Percentiles rank a stretch among this genome's conserved stretches.
These are phyloP conservation scores for Neofusicoccum umdonicola DNA, from an alignment of 2,329 filamentous ascomycete genomes.

Conservation along the genomic window DNA sequence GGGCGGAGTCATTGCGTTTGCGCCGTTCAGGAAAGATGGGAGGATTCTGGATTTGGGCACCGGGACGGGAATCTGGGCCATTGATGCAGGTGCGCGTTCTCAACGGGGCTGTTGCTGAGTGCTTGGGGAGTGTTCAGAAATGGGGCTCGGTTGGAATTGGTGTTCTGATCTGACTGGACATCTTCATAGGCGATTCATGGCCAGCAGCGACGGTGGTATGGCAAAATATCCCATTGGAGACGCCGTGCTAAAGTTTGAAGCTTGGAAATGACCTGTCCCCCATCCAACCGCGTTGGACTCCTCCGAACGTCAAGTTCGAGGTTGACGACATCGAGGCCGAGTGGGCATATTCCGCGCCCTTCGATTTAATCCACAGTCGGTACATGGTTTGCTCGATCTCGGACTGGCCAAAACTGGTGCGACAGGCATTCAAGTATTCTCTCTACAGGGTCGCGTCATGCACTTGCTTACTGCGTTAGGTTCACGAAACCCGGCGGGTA, in stretches of 20 bases:
- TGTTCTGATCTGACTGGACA: not conserved
- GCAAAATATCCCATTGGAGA: constrained; percentile 25
- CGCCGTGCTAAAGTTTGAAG: constrained; percentile 24
- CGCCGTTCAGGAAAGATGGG: not conserved
- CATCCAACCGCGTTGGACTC: constrained; percentile 47
- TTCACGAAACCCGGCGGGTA: constrained; percentile 27
- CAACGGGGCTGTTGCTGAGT: not conserved
- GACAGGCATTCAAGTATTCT: constrained; percentile 21
- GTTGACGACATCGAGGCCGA: constrained; percentile 50
- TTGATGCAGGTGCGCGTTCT: constrained; percentile 8
- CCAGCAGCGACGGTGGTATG: constrained; percentile 36
- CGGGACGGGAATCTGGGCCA: constrained; percentile 1
- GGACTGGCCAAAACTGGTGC: constrained; percentile 54
- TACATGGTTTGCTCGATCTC: constrained; percentile 52
- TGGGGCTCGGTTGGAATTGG: constrained; percentile 50
- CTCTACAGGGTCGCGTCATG: too few relatives aligned
- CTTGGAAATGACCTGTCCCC: constrained; percentile 47
- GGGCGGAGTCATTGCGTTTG: not conserved
- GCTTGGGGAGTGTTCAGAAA: constrained; percentile 37
- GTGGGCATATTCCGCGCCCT: constrained; percentile 32
- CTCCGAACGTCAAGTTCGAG: constrained; percentile 47
- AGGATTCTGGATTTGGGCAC: too few relatives aligned
- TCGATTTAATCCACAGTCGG: constrained; percentile 58
- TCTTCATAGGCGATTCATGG: constrained; percentile 24
- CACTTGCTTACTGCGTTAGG: too few relatives aligned